Evolutionary conservation across 1,284 basidiomycete species (phyloP).

Genomic region (Cystobasidium pallidum): DNA sequence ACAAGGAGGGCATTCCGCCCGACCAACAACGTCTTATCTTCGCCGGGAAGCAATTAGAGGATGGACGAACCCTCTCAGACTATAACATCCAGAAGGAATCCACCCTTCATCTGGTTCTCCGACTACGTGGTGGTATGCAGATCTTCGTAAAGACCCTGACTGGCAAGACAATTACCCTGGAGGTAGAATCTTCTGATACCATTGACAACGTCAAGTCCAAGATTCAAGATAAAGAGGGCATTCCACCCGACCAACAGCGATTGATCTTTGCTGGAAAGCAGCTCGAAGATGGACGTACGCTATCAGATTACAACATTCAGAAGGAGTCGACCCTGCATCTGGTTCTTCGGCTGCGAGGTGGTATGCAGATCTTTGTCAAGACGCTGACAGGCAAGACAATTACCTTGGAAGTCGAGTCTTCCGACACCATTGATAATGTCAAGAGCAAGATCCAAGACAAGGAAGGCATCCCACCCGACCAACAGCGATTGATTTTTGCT

Average conservation of each 20-base stretch:
- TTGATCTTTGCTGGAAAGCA: constrained; percentile 99
- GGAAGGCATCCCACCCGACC: constrained; percentile 73
- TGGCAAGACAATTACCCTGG: constrained; percentile 50
- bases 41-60: constrained; percentile 78
- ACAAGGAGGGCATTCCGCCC: constrained; percentile 59
- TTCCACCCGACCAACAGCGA: constrained; percentile 94
- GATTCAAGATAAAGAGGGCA: constrained; percentile 67
- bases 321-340: constrained; percentile 56
- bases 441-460: constrained; percentile 62
- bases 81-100: constrained; percentile 59
- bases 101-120: constrained; percentile 57
- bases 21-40: constrained; percentile 35
- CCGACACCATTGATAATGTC: constrained; percentile 66
- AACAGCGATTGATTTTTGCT: constrained; percentile 85
- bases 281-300: constrained; percentile 64
- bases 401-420: constrained; percentile 64
- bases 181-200: constrained; percentile 62
- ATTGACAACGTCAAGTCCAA: constrained; percentile 63
- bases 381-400: constrained; percentile 66
- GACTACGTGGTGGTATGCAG: constrained; percentile 56
- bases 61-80: constrained; percentile 60
- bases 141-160: constrained; percentile 54
- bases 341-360: constrained; percentile 56
- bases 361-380: constrained; percentile 63
- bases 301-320: constrained; percentile 60